Base-by-base conservation (phyloP, 139 green algal genomes). In the Chlorella sp. region DNA sequence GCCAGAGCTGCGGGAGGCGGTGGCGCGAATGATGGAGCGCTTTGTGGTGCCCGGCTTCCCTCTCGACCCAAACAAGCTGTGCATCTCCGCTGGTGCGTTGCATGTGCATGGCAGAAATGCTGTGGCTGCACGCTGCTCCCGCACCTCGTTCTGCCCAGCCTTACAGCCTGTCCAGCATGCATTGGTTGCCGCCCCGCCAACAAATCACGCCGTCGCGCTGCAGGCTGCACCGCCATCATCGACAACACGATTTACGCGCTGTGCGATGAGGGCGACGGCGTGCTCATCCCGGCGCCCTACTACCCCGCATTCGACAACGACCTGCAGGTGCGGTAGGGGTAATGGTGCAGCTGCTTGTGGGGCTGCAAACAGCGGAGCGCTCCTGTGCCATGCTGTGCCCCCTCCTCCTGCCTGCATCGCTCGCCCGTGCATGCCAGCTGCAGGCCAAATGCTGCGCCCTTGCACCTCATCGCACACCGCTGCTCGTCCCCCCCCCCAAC, bases 261-360 rank as follows among this genome's bases (percentile, higher is more conserved):
- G 9, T 73, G 80, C 38, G 81, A 91, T 17, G 72, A 65, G 28
- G 88, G 87, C 9, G 83, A 93, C 20, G 87, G 76, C 20, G 89
- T 96, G 40, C 88, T 96, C 26, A 94, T 97, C 40, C 94, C 92
- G 2, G 88, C 90, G 41, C 94, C 94, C 16, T 96, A 95, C 88
- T 97, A 97, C 85, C 94, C 94, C 9, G 92, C 94, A 26, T 97
- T 97, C 85, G 89, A 95, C 87, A 94, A 93, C 78, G 94, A 97
- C 88, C 75, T 97, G 17, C 62, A 84, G 79, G 79, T 56, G 40
- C n/a, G n/a, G n/a, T n/a, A n/a, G n/a, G n/a, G n/a, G n/a, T n/a
- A n/a, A n/a, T n/a, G 22, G 13, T 8, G 28, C 2, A 14, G 40
- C 14, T 58, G 38, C n/a, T 56, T 38, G 3, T 76, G 40, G 32